These are phyloP conservation scores for Calonectria naviculata DNA, from an alignment of 2,329 filamentous ascomycete species.

Conservation along the genomic window DNA sequence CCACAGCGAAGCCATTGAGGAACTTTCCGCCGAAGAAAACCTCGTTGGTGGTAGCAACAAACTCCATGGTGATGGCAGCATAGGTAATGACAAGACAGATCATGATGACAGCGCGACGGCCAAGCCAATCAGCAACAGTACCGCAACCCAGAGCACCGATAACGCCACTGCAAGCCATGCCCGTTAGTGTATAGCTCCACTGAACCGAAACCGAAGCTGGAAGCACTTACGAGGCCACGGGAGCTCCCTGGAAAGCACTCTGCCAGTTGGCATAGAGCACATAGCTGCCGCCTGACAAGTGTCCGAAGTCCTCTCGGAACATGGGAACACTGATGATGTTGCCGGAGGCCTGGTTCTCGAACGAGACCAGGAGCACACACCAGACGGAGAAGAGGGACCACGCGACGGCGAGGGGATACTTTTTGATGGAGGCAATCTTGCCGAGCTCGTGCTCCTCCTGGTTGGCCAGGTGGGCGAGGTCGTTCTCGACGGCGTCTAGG, in stretches of 20 bases:
- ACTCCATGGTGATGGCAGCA: conserved; percentile 52
- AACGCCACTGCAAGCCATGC: conserved; percentile 19
- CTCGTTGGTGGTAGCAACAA: conserved; percentile 52
- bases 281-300: conserved; percentile 47
- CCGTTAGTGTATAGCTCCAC: not conserved
- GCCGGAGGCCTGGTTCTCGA: conserved; percentile 54
- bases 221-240: conserved; percentile 48
- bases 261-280: conserved; percentile 57
- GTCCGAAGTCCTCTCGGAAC: conserved; percentile 58
- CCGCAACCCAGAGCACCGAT: conserved; percentile 47
- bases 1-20: conserved; percentile 52
- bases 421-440: conserved; percentile 36
- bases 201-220: not conserved
- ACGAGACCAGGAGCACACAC: conserved; percentile 51
- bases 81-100: conserved; percentile 49
- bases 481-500: conserved; percentile 19
- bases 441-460: conserved; percentile 41
- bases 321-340: conserved; percentile 55
- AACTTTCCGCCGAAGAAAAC: conserved; percentile 56
- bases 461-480: conserved; percentile 37
- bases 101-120: conserved; percentile 47
- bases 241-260: conserved; percentile 54
- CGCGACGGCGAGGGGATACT: conserved; percentile 37
- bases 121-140: conserved; percentile 49
- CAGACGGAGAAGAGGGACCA: conserved; percentile 55